Conservation (phyloP, 495 filamentous ascomycete species). For the Glonium stellatum region DNA sequence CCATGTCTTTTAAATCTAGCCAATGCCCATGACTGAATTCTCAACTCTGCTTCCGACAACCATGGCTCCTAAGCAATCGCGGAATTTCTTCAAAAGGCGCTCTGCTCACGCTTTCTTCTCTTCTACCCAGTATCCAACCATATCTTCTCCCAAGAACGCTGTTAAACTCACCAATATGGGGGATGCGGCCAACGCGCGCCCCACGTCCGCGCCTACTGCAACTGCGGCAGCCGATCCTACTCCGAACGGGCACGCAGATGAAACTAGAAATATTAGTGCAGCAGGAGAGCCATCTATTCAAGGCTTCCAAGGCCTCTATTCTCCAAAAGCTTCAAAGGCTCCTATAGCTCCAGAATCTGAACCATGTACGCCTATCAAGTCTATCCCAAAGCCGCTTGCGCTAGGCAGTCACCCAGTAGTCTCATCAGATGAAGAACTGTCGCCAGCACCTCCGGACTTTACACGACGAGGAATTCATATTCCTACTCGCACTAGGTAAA, state of each 20-base stretch:
- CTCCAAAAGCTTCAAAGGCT: not conserved
- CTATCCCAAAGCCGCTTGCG: constrained; percentile 1
- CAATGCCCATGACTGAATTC: not conserved
- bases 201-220: constrained; percentile 15
- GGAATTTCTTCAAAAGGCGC: constrained; percentile 19
- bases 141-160: constrained; percentile 17
- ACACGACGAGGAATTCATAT: constrained; percentile 31
- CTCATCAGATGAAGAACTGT: constrained; percentile 24
- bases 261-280: not conserved
- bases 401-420: constrained; percentile 19
- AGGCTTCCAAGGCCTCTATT: constrained; percentile 27
- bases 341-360: constrained; percentile 17
- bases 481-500: constrained; percentile 33
- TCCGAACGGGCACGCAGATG: not conserved
- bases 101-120: constrained; percentile 22
- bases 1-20: not conserved
- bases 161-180: constrained; percentile 13
- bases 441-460: constrained; percentile 27
- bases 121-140: constrained; percentile 20
- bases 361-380: constrained; percentile 6
- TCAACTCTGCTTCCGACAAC: constrained; percentile 4
- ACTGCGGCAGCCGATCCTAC: not conserved
- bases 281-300: constrained; percentile 25
- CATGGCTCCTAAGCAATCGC: constrained; percentile 8
- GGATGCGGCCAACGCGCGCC: constrained; percentile 4